Evolutionary conservation across 2,329 filamentous ascomycete genomes (phyloP).

Genomic region (Malbranchea cinnamomea): DNA sequence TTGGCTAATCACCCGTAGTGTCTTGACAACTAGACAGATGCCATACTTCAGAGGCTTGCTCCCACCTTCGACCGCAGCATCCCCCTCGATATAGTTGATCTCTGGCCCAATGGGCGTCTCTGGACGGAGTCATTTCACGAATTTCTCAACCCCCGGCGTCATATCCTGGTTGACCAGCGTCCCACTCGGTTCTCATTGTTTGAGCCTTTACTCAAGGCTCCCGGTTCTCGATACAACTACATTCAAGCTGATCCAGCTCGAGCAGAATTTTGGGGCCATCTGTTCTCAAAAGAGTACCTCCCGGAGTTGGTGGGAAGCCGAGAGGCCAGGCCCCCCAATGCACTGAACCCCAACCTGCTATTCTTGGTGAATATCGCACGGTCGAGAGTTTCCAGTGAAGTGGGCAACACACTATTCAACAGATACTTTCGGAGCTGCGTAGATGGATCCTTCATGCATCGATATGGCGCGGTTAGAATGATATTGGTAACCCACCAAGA

Average conservation of each 20-base stretch:
- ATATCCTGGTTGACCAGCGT: conserved; percentile 69
- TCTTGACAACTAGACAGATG: conserved; percentile 32
- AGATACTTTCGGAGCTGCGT: conserved; percentile 47
- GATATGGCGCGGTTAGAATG: conserved; percentile 65
- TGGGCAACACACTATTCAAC: conserved; percentile 40
- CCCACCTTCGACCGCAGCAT: conserved; percentile 52
- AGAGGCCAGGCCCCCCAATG: conserved; percentile 32
- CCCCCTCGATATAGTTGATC: conserved; percentile 73
- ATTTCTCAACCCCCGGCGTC: conserved; percentile 59
- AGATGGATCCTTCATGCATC: conserved; percentile 48
- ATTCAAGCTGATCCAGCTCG: conserved; percentile 39
- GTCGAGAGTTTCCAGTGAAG: conserved; percentile 42
- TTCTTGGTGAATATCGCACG: conserved; percentile 53
- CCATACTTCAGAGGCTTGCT: conserved; percentile 54
- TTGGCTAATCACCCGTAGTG: not conserved
- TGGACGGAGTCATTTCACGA: conserved; percentile 68
- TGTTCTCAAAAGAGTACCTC: conserved; percentile 29
- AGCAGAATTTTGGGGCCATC: conserved; percentile 43
- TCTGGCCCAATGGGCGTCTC: conserved; percentile 66
- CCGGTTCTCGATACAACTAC: conserved; percentile 34
- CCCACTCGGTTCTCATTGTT: too few species aligned
- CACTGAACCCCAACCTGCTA: conserved; percentile 63
- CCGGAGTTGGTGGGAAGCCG: conserved; percentile 44
- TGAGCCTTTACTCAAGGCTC: conserved; percentile 36
- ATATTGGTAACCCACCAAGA: conserved; percentile 51